Conservation (phyloP, 2,329 filamentous ascomycete genomes). For the Apiospora phragmitis region DNA sequence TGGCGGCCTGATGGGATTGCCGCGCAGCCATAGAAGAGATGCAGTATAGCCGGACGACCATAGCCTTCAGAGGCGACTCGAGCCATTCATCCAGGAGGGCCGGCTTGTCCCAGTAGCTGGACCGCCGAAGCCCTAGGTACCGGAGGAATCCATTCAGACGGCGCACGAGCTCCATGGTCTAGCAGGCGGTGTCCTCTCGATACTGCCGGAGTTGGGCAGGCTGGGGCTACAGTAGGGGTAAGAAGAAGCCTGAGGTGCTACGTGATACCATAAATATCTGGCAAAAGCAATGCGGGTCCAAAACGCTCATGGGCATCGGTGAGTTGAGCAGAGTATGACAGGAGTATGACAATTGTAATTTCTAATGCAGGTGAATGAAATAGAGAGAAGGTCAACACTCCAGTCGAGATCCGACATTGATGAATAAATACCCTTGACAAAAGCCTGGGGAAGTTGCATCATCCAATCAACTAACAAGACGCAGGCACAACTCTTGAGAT, state of each 20-base stretch:
- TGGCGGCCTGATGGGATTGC: conserved; percentile 60
- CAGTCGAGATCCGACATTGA: background rate
- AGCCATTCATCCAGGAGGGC: conserved; percentile 64
- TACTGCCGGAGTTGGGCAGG: background rate
- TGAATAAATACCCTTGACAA: background rate
- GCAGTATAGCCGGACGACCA: conserved; percentile 64
- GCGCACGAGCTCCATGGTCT: conserved; percentile 44
- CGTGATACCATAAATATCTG: background rate
- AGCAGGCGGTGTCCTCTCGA: background rate
- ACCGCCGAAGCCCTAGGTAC: conserved; percentile 48
- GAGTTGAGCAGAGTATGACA: background rate
- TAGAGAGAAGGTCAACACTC: background rate
- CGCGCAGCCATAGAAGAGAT: conserved; percentile 68
- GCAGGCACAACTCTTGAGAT: background rate
- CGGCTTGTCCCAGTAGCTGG: conserved; percentile 47
- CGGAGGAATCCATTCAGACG: conserved; percentile 12
- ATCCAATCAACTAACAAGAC: conserved; percentile 1
- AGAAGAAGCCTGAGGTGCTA: conserved; percentile 14
- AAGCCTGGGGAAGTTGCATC: background rate
- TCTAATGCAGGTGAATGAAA: background rate
- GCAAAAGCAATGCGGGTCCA: background rate
- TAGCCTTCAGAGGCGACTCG: conserved; percentile 65
- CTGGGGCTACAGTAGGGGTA: background rate
- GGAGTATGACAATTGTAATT: no score
- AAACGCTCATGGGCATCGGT: background rate